Percentiles rank a stretch among this genome's conserved stretches.
Conservation (phyloP, 2,329 filamentous ascomycete genomes). For the Aspergillus hortae region DNA sequence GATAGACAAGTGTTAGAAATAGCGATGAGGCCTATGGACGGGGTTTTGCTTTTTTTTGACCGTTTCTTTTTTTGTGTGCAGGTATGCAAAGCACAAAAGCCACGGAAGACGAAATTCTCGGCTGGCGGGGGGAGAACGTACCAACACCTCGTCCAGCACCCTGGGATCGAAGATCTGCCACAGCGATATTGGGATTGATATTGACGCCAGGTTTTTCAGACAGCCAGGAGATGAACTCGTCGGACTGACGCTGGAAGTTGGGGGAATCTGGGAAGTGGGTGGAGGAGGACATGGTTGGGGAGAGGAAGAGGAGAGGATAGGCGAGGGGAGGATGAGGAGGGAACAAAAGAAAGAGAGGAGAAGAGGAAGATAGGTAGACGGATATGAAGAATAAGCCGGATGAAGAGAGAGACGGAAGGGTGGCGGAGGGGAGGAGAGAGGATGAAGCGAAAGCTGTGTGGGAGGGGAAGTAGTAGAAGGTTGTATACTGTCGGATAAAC, state of each 20-base stretch:
- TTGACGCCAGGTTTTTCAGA: slow-evolving; percentile 47
- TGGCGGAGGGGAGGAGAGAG: slow-evolving; percentile 7
- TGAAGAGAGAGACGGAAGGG: background rate
- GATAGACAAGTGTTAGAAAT: slow-evolving; percentile 19
- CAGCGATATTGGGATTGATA: slow-evolving; percentile 55
- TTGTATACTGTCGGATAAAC: slow-evolving; percentile 27
- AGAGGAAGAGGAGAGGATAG: slow-evolving; percentile 11
- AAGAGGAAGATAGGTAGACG: slow-evolving; percentile 2
- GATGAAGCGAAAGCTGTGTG: background rate
- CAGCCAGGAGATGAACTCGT: slow-evolving; percentile 58
- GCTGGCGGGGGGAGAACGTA: slow-evolving; percentile 39
- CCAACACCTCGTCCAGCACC: slow-evolving; percentile 61
- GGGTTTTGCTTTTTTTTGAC: background rate
- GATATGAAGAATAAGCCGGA: background rate
- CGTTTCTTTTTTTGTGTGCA: background rate
- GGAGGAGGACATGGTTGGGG: slow-evolving; percentile 30
- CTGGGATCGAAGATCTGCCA: slow-evolving; percentile 55
- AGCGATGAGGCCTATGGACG: background rate
- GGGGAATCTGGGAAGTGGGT: slow-evolving; percentile 32
- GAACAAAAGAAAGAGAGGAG: slow-evolving; percentile 4
- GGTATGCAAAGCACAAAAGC: background rate
- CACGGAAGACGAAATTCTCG: slow-evolving; percentile 15
- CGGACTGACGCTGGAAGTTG: slow-evolving; percentile 45
- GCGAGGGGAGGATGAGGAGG: background rate
- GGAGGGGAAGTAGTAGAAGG: background rate